phyloP scores from a whole-genome alignment of 2,329 filamentous ascomycete species.

The Cryphonectria japonica region DNA sequence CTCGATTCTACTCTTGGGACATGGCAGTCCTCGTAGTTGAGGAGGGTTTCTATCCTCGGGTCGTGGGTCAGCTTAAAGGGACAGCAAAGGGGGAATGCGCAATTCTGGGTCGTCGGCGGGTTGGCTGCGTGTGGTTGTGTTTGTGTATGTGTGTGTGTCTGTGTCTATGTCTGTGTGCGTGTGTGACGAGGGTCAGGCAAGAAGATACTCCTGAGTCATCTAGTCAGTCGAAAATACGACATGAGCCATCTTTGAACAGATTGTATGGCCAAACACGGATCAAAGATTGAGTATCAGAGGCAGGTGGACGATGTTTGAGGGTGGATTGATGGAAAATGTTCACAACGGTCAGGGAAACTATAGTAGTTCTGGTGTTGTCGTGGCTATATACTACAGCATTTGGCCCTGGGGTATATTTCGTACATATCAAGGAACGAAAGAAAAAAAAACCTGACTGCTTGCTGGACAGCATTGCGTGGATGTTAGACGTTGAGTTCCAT shows the following conservation, averaged over 20 bases:
- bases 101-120: background rate
- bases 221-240: conserved; percentile 1
- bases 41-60: background rate
- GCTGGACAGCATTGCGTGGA: background rate
- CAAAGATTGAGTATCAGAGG: background rate
- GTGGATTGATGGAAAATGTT: too few relatives aligned
- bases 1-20: background rate
- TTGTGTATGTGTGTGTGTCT: too few relatives aligned
- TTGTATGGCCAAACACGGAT: background rate
- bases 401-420: too few relatives aligned
- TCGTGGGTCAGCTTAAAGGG: background rate
- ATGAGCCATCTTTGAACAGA: background rate
- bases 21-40: background rate
- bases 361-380: too few relatives aligned
- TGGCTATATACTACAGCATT: background rate
- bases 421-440: too few relatives aligned
- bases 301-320: too few relatives aligned
- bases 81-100: background rate
- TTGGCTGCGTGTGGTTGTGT: too few relatives aligned
- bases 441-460: too few relatives aligned
- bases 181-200: background rate
- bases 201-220: background rate
- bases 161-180: too few relatives aligned
- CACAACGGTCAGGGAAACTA: too few relatives aligned
- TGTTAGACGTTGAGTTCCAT: background rate